Evolutionary conservation across 495 filamentous ascomycete genomes (phyloP).

Genomic region (Diplogelasinospora grovesii): DNA sequence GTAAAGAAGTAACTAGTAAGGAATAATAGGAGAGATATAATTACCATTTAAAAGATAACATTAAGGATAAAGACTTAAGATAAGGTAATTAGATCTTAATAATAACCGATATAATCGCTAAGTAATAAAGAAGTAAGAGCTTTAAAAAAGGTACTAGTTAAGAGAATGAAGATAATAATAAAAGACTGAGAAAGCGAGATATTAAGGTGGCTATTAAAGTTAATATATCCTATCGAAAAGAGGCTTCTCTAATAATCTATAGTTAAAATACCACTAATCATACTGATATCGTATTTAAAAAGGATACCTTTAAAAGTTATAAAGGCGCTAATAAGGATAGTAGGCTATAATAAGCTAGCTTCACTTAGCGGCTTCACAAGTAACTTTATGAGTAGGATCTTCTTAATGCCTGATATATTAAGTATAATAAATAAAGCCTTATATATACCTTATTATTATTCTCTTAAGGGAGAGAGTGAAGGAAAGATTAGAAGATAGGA

Average conservation of each 20-base stretch:
- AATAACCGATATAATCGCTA: conserved; percentile 69
- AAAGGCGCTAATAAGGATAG: conserved; percentile 66
- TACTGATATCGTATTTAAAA: conserved; percentile 82
- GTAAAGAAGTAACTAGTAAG: conserved; percentile 76
- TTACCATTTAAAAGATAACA: conserved; percentile 69
- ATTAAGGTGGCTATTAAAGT: conserved; percentile 45
- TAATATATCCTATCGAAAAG: conserved; percentile 59
- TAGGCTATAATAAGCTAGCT: conserved; percentile 57
- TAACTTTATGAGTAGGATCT: no score
- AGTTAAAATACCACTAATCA: conserved; percentile 76
- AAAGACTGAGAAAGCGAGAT: conserved; percentile 59
- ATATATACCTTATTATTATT: no score
- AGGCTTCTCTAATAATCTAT: conserved; percentile 66
- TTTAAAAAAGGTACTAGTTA: conserved; percentile 83
- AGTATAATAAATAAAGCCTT: no score
- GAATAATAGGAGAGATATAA: conserved; percentile 62
- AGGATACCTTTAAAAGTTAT: conserved; percentile 84
- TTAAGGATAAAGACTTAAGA: conserved; percentile 66
- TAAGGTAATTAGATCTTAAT: conserved; percentile 59
- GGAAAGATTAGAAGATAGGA: no score
- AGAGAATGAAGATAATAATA: conserved; percentile 77
- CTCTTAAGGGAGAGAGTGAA: no score
- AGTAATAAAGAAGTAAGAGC: conserved; percentile 63
- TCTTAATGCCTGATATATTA: conserved; percentile 1
- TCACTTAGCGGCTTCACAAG: conserved; percentile 41